Evolutionary conservation across 345 rosid genomes (phyloP).

Genomic region (Brassica cretica): DNA sequence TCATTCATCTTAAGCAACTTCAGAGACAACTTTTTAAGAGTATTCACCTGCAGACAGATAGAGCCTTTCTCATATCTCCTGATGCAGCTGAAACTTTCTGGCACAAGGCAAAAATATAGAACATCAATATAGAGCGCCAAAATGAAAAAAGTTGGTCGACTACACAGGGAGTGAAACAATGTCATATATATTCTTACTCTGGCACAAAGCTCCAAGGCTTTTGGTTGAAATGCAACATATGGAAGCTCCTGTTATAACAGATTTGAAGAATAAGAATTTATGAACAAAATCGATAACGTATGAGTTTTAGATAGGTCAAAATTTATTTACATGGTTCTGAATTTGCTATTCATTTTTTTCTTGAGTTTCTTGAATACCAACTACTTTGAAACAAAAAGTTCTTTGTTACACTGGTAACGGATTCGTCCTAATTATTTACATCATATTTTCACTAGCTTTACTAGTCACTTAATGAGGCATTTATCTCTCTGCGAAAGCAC

Average conservation of each 20-base stretch:
- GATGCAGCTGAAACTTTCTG: constrained; percentile 96
- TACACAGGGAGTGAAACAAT: background rate
- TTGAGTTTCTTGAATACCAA: background rate
- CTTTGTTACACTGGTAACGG: background rate
- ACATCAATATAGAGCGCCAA: constrained; percentile 3
- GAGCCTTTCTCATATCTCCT: constrained; percentile 96
- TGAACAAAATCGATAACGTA: background rate
- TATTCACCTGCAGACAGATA: constrained; percentile 77
- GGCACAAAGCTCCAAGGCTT: constrained; percentile 91
- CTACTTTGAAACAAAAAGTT: background rate
- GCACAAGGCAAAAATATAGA: constrained; percentile 25
- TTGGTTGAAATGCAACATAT: constrained; percentile 54
- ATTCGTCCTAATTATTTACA: background rate
- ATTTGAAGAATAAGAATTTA: background rate
- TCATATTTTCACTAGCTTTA: background rate
- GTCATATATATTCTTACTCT: constrained; percentile 61
- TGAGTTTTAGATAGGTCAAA: background rate
- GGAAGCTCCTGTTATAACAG: background rate
- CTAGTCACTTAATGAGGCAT: constrained; percentile 7
- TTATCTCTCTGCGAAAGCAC: background rate
- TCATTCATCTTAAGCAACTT: constrained; percentile 5
- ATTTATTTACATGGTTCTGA: background rate
- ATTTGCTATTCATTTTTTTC: background rate
- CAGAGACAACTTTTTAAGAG: background rate
- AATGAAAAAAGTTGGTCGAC: background rate